Evolutionary conservation across 257 asterid genomes (phyloP), one percentile per base, ranked within the genome.

Genomic region (Henckelia pumila): DNA sequence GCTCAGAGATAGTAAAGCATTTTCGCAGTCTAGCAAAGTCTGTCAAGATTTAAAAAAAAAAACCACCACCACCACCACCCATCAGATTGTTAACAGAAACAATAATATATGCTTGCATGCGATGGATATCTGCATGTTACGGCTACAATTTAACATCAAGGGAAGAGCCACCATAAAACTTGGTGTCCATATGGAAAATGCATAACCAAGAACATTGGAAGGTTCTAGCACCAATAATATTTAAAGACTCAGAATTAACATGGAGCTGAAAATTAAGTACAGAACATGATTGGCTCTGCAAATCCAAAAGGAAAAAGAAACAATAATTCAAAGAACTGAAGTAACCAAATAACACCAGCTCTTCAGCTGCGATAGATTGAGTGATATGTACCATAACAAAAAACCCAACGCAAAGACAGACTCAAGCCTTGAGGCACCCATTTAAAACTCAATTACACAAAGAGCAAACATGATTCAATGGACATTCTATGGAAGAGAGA

Each of bases 1-100:
- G 63, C 62, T 82, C 71, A 83, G 68, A 17, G 64, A 67, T 3
- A 32, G 55, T 71, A 79, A 56, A 71, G 90, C 81, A 30, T 80
- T 89, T 77, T 80, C 83, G 67, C 79, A 78, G 69, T 85, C 96
- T 75, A 78, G 82, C 75, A 89, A 76, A 21, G 98, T 89, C 96
- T 92, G 29, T 26, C 0, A 3, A 26, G 29, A 26, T 26, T 1
- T 1, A 26, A 73, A 67, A 32, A 65, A 74, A 66, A 59, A 71
- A 25, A n/a, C n/a, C n/a, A n/a, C n/a, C n/a, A n/a, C n/a, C n/a
- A n/a, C n/a, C n/a, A n/a, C 24, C 11, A 29, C 63, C 50, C 55
- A 55, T 35, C 30, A 60, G 35, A 29, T 7, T 25, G 66, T 24
- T 17, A 21, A 57, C 56, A 24, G 52, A 44, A 35, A 61, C 64